Evolutionary conservation across 2,329 filamentous ascomycete genomes (phyloP).

Genomic region (Fusarium decemcellulare): DNA sequence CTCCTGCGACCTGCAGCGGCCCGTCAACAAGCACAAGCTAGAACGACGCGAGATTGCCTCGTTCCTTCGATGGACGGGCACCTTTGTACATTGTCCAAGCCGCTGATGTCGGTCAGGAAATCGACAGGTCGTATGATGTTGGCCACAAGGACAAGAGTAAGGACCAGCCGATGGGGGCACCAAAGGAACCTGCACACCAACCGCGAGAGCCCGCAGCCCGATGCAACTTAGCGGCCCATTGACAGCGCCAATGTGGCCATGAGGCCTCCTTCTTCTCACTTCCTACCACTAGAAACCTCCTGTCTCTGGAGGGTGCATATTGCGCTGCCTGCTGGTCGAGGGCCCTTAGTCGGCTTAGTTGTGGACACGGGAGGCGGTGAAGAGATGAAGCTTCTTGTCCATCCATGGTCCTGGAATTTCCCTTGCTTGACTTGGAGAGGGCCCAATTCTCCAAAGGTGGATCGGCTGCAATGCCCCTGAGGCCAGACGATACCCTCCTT

Average conservation of each 20-base stretch:
- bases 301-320: slow-evolving; percentile 41
- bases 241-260: slow-evolving; percentile 42
- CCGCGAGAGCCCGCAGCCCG: slow-evolving; percentile 41
- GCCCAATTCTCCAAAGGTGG: slow-evolving; percentile 40
- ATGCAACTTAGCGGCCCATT: slow-evolving; percentile 47
- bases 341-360: slow-evolving; percentile 29
- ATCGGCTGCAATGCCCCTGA: slow-evolving; percentile 38
- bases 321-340: slow-evolving; percentile 34
- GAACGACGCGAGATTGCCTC: slow-evolving; percentile 4
- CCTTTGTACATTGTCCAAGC: slow-evolving; percentile 12
- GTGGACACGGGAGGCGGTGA: slow-evolving; percentile 48
- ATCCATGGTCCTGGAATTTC: slow-evolving; percentile 41
- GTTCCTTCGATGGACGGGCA: slow-evolving; percentile 5
- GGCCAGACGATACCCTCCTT: slow-evolving; percentile 31
- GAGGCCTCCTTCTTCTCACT: slow-evolving; percentile 37
- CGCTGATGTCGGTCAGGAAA: slow-evolving; percentile 15
- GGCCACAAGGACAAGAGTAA: slow-evolving; percentile 11
- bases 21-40: slow-evolving; percentile 29
- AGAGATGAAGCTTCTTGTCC: slow-evolving; percentile 34
- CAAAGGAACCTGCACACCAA: slow-evolving; percentile 42
- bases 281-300: slow-evolving; percentile 42
- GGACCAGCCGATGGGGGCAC: slow-evolving; percentile 36
- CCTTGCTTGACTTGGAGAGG: slow-evolving; percentile 39
- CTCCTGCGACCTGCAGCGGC: slow-evolving; percentile 28
- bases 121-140: slow-evolving; percentile 44